phyloP scores from a whole-genome alignment of 2,329 filamentous ascomycete genomes.

The Bipolaris gigantea region DNA sequence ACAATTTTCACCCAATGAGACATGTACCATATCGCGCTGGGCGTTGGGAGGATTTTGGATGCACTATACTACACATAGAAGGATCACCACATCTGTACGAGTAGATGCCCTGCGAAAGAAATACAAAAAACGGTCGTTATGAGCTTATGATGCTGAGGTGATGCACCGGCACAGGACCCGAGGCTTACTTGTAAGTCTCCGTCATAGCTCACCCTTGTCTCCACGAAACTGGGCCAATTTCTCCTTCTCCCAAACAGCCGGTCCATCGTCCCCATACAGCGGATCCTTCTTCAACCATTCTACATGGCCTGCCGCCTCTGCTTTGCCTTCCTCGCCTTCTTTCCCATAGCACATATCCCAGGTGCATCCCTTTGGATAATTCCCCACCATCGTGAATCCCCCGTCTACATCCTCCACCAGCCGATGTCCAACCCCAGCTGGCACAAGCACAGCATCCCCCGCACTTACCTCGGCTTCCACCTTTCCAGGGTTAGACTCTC shows the following conservation, averaged over 20 bases:
- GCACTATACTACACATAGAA: conserved; percentile 9
- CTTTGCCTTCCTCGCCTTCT: conserved; percentile 57
- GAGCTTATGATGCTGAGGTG: background rate
- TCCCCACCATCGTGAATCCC: conserved; percentile 68
- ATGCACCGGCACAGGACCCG: background rate
- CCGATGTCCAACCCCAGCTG: conserved; percentile 67
- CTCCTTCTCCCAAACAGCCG: conserved; percentile 27
- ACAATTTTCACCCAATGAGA: conserved; percentile 9
- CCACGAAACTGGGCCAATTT: conserved; percentile 15
- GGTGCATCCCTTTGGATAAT: conserved; percentile 59
- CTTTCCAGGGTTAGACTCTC: conserved; percentile 60
- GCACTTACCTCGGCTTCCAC: conserved; percentile 59
- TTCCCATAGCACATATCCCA: conserved; percentile 74
- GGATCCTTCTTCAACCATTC: conserved; percentile 64
- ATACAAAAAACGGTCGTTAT: background rate
- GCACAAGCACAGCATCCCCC: conserved; percentile 67
- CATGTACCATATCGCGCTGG: conserved; percentile 1
- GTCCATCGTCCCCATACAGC: conserved; percentile 44
- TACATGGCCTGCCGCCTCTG: conserved; percentile 53
- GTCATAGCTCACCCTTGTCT: conserved; percentile 8
- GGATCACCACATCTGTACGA: conserved; percentile 6
- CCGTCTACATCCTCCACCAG: conserved; percentile 60
- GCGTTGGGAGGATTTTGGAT: conserved; percentile 10
- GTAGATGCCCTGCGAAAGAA: conserved; percentile 1
- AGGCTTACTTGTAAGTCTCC: background rate